Evolutionary conservation across 2,329 filamentous ascomycete species (phyloP).

Genomic region (Corynespora cassiicola): DNA sequence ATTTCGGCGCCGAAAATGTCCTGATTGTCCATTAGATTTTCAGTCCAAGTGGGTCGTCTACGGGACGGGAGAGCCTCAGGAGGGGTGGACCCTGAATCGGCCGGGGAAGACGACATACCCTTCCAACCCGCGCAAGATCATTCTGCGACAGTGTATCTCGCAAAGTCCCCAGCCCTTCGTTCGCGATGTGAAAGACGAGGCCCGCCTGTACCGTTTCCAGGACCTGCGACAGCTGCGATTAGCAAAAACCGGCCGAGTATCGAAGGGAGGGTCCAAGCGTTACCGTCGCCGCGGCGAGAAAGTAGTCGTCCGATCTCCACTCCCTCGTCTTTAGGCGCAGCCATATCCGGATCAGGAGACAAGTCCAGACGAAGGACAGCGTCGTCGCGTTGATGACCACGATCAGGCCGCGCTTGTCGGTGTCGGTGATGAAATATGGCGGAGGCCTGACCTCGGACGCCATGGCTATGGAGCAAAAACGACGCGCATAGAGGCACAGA

Average conservation of each 20-base stretch:
- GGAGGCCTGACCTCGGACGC: constrained; percentile 27
- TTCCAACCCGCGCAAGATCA: constrained; percentile 28
- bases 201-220: constrained; percentile 27
- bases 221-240: constrained; percentile 17
- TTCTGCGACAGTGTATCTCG: constrained; percentile 16
- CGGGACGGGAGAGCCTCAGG: neutral
- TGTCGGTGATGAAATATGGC: constrained; percentile 34
- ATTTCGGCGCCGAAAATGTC: constrained; percentile 37
- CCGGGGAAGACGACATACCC: constrained; percentile 22
- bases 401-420: constrained; percentile 43
- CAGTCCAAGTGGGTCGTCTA: neutral
- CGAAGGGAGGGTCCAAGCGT: constrained; percentile 3
- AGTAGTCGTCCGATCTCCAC: constrained; percentile 40
- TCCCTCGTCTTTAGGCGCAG: constrained; percentile 32
- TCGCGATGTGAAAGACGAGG: constrained; percentile 29
- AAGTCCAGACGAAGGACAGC: constrained; percentile 36
- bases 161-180: constrained; percentile 31
- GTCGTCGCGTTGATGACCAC: constrained; percentile 34
- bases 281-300: constrained; percentile 29
- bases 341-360: constrained; percentile 37
- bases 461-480: constrained; percentile 25
- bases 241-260: neutral
- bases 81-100: neutral
- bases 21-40: constrained; percentile 17
- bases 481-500: too few species aligned